Evolutionary conservation across 2,329 filamentous ascomycete genomes (phyloP), one percentile per base, ranked within the genome.

Genomic region (Cladosporium sp.): DNA sequence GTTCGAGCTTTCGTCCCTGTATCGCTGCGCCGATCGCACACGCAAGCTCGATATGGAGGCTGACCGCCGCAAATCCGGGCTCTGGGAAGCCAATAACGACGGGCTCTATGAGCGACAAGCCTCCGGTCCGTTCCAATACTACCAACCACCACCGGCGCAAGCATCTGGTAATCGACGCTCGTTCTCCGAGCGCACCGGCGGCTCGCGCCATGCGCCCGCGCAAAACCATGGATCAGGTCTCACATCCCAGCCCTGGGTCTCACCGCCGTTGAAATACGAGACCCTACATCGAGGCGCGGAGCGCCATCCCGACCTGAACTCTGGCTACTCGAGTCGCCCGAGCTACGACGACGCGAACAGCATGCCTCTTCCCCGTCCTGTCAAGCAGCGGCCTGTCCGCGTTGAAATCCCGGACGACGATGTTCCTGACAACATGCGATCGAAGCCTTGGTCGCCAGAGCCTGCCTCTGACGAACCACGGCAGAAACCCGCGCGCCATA

Each of bases 91-190:
- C 40, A 62, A 61, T 52, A 40, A 32, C 42, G 43, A 53, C 11
- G 48, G 43, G 31, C 43, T 33, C 19, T 51, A 43, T 43, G 35
- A 37, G 2, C 43, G 46, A 31, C 35, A 52, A 35, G 19, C 31
- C 37, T n/a, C 52, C 3, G 60, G 58, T 2, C 64, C 66, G 10
- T 66, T 61, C 52, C 55, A 62, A 33, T 65, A 68, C 58, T 67
- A 68, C 54, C 55, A 62, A 50, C 61, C 63, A 19, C 63, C 64
- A 4, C 16, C 58, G 6, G 53, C 18, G 32, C 52, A 51, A 38
- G 32, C 43, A 33, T 41, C 53, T 41, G 48, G 57, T 34, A 54
- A 52, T n/a, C 54, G 59, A 42, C 59, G 60, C 14, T 63, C 63
- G 31, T 67, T 61, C 59, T 63, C 62, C 42, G 61, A 65, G 33